These are phyloP conservation scores for Diaporthe destruens DNA, from an alignment of 2,329 filamentous ascomycete genomes.

Conservation along the genomic window DNA sequence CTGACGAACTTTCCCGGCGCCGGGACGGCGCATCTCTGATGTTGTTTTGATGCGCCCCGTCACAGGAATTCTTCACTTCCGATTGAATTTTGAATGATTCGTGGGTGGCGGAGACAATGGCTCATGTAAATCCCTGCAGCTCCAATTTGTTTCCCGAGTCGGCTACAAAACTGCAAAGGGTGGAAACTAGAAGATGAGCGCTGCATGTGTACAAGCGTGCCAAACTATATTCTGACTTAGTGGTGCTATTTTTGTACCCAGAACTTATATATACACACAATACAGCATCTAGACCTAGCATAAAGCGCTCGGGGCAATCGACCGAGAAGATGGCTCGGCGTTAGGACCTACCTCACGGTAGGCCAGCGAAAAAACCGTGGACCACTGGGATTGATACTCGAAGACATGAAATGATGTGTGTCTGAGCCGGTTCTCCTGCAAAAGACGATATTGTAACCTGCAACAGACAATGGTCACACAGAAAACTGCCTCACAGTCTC, in stretches of 20 bases:
- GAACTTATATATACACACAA: neutral
- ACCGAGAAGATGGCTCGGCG: neutral
- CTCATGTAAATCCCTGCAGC: neutral
- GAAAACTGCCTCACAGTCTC: too few species aligned
- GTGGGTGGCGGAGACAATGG: too few species aligned
- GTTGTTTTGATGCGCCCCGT: too few species aligned
- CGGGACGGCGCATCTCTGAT: conserved; percentile 13
- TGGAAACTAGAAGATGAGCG: neutral
- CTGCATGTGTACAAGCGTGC: neutral
- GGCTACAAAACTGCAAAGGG: neutral
- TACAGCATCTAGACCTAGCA: neutral
- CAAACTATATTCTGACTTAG: neutral
- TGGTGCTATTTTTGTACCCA: neutral
- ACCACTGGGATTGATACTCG: neutral
- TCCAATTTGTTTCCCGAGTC: neutral
- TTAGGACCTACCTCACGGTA: neutral
- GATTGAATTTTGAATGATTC: neutral
- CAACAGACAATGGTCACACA: neutral
- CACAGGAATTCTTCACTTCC: neutral
- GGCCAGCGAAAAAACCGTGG: neutral
- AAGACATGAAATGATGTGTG: neutral
- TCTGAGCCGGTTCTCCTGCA: neutral
- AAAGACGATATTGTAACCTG: neutral
- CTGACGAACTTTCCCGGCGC: conserved; percentile 45
- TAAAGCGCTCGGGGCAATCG: neutral